Conservation (phyloP, 78 protist species). For the Cavenderia fasciculata region DNA sequence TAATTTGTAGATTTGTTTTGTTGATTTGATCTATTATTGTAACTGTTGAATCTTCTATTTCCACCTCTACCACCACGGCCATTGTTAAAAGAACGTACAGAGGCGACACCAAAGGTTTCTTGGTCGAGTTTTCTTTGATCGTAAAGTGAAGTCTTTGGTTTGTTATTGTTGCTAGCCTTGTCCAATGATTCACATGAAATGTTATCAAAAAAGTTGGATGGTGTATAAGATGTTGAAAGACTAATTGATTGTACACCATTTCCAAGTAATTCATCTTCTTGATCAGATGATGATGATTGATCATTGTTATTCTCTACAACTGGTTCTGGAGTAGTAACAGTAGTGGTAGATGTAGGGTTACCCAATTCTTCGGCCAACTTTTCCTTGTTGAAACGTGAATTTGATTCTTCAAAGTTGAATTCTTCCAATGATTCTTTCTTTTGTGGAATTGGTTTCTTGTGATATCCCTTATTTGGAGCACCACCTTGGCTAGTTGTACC, state of each 20-base stretch:
- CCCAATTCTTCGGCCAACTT: conserved; percentile 60
- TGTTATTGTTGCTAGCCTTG: not conserved
- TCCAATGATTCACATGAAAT: conserved; percentile 65
- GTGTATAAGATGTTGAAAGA: conserved; percentile 12
- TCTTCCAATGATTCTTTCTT: conserved; percentile 66
- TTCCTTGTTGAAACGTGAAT: conserved; percentile 54
- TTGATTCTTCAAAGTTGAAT: conserved; percentile 59
- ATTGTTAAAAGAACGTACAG: conserved; percentile 14
- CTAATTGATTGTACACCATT: conserved; percentile 32
- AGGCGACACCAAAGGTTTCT: conserved; percentile 68
- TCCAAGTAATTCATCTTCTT: conserved; percentile 2
- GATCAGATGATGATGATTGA: not conserved
- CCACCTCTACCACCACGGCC: conserved; percentile 43
- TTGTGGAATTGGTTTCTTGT: conserved; percentile 3
- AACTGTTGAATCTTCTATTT: conserved; percentile 38
- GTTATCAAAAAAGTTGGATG: conserved; percentile 65
- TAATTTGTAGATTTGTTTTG: conserved; percentile 11
- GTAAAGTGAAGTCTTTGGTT: conserved; percentile 11
- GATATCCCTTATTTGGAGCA: conserved; percentile 6
- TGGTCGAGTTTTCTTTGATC: conserved; percentile 74
- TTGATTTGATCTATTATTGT: not conserved
- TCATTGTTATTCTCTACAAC: not conserved
- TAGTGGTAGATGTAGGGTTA: not conserved
- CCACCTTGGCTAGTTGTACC: not conserved
- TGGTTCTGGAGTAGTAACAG: not conserved